A percentile compares a stretch with the other conserved stretches of the same genome.
phyloP scores from a whole-genome alignment of 2,329 filamentous ascomycete genomes.

The Pseudocercospora vitis region DNA sequence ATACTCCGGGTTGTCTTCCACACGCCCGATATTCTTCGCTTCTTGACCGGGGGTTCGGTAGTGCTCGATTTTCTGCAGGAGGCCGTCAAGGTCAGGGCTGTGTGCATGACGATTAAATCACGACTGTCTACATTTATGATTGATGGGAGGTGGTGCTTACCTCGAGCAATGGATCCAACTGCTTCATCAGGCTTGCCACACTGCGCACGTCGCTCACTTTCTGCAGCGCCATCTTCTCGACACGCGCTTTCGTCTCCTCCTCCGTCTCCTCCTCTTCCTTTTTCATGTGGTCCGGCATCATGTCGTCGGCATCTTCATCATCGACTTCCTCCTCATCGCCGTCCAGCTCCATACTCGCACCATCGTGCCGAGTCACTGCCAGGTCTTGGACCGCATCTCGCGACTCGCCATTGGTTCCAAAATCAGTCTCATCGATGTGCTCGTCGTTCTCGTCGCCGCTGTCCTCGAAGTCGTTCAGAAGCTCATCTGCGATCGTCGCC shows the following conservation, averaged over 20 bases:
- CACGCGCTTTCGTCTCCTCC: conserved; percentile 71
- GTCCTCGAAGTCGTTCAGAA: conserved; percentile 88
- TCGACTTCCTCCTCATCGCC: conserved; percentile 52
- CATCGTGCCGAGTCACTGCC: conserved; percentile 51
- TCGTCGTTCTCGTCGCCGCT: conserved; percentile 73
- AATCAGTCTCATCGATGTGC: conserved; percentile 32
- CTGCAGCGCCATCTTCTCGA: conserved; percentile 79
- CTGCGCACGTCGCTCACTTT: conserved; percentile 74
- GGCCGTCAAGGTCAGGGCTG: conserved; percentile 66
- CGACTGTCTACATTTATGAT: conserved; percentile 34
- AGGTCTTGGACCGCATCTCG: conserved; percentile 5
- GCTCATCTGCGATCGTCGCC: conserved; percentile 89
- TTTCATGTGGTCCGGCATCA: conserved; percentile 34
- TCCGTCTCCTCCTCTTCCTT: conserved; percentile 60
- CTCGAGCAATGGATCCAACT: conserved; percentile 76
- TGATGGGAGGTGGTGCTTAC: conserved; percentile 55
- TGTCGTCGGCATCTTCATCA: conserved; percentile 43
- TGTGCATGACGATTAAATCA: conserved; percentile 69
- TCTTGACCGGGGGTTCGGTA: conserved; percentile 68
- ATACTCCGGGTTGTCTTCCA: conserved; percentile 91
- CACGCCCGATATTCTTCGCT: conserved; percentile 70
- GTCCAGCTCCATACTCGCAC: conserved; percentile 55
- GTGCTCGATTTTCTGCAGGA: conserved; percentile 72
- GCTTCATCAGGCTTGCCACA: conserved; percentile 78
- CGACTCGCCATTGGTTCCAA: conserved; percentile 31